Conservation (phyloP, 2,329 filamentous ascomycete genomes). For the Ceratocystis colombiana region DNA sequence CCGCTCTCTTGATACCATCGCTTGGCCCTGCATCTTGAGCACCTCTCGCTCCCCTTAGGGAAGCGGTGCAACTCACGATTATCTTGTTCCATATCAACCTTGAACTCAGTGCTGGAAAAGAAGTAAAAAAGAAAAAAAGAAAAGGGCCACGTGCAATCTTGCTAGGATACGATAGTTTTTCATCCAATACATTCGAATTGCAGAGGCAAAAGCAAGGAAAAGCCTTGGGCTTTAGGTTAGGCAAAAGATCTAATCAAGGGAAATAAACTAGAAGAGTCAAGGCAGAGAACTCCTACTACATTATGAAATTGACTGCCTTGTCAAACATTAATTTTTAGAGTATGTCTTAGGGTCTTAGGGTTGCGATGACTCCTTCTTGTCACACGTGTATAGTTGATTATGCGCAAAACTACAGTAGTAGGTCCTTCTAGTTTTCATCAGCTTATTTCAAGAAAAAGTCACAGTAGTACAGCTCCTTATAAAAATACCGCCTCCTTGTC, state of each 20-base stretch:
- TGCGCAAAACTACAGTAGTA: no score
- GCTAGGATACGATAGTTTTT: no score
- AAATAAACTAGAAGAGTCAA: no score
- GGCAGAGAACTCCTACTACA: no score
- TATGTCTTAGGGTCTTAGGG: background rate
- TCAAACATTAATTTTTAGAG: background rate
- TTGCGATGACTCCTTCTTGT: background rate
- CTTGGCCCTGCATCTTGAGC: slow-evolving; percentile 58
- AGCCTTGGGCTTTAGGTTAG: background rate
- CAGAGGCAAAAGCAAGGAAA: background rate
- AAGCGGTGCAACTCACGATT: slow-evolving; percentile 41
- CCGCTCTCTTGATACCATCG: slow-evolving; percentile 67
- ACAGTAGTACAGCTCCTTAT: no score
- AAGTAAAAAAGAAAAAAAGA: slow-evolving; percentile 7
- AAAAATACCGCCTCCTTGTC: no score
- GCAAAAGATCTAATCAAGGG: background rate
- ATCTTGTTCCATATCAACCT: slow-evolving; percentile 35
- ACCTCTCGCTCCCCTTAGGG: slow-evolving; percentile 42
- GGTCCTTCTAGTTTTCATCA: no score
- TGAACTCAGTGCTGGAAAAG: background rate
- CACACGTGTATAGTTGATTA: no score
- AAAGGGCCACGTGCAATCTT: no score
- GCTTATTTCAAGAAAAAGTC: no score
- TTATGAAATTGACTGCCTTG: no score
- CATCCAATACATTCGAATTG: no score